Conservation (phyloP, 192 early-diverging fungal genomes). For the Backusella australiensis region DNA sequence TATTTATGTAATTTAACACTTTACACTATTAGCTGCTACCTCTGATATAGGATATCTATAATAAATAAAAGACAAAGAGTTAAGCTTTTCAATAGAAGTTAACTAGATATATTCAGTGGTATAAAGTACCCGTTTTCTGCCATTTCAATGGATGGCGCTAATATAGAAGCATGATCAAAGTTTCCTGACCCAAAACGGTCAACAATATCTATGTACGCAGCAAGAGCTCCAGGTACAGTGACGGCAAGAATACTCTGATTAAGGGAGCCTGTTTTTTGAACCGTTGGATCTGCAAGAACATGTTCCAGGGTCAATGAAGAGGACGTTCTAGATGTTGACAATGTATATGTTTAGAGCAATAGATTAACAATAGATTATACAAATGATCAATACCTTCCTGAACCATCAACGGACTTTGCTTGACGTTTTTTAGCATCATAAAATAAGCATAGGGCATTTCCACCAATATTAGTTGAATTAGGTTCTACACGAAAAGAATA, state of each 20-base stretch:
- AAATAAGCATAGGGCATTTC: conserved; percentile 77
- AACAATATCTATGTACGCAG: conserved; percentile 70
- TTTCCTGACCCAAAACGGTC: conserved; percentile 61
- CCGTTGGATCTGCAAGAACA: conserved; percentile 29
- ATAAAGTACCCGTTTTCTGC: conserved; percentile 63
- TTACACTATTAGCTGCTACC: conserved; percentile 28
- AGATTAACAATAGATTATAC: neutral
- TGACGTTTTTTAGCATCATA: conserved; percentile 59
- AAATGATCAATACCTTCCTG: conserved; percentile 41
- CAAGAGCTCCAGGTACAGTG: conserved; percentile 74
- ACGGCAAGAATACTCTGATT: conserved; percentile 41
- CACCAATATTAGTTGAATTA: conserved; percentile 70
- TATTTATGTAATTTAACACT: neutral
- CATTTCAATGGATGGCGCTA: conserved; percentile 64
- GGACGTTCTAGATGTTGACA: conserved; percentile 40
- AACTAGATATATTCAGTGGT: neutral
- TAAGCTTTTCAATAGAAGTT: neutral
- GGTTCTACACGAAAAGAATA: conserved; percentile 50
- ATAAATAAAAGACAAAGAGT: neutral
- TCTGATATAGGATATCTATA: conserved; percentile 25
- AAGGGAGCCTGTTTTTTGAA: conserved; percentile 33
- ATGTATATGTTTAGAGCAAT: neutral
- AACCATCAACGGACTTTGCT: conserved; percentile 59
- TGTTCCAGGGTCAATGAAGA: conserved; percentile 50
- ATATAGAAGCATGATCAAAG: conserved; percentile 50